These are phyloP conservation scores for Ustilago crameri DNA, from an alignment of 1,284 basidiomycete species.

Conservation along the genomic window DNA sequence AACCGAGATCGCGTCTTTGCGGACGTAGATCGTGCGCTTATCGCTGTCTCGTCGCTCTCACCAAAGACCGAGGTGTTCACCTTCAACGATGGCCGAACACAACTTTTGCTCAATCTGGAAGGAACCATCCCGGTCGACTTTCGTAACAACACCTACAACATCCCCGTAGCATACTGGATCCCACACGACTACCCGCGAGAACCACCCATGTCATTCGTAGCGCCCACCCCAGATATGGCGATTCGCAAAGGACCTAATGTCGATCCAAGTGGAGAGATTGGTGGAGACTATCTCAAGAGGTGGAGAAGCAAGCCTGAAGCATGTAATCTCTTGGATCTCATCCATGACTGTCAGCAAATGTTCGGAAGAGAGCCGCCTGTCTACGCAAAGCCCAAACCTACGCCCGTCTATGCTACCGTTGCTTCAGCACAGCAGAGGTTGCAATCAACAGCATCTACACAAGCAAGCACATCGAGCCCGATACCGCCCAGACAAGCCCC, in stretches of 20 bases:
- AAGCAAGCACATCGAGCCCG: conserved; percentile 8
- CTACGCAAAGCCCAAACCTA: conserved; percentile 80
- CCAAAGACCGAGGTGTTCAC: conserved; percentile 95
- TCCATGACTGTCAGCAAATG: conserved; percentile 79
- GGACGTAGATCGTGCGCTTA: conserved; percentile 78
- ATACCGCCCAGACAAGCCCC: conserved; percentile 12
- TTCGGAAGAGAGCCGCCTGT: conserved; percentile 90
- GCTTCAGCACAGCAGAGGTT: conserved; percentile 38
- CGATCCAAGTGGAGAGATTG: conserved; percentile 83
- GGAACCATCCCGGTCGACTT: conserved; percentile 90
- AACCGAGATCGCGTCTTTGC: conserved; percentile 73
- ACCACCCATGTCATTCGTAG: conserved; percentile 91
- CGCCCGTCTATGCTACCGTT: conserved; percentile 49
- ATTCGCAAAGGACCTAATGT: conserved; percentile 81
- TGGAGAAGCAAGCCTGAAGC: conserved; percentile 90
- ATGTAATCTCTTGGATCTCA: conserved; percentile 76
- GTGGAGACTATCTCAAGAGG: conserved; percentile 76
- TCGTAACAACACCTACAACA: conserved; percentile 84
- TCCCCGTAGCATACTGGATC: conserved; percentile 87
- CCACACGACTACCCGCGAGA: conserved; percentile 69
- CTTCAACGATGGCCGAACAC: conserved; percentile 92
- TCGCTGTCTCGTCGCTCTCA: conserved; percentile 75
- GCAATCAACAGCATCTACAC: conserved; percentile 44
- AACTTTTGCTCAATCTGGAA: conserved; percentile 87
- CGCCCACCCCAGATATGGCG: conserved; percentile 91